Evolutionary conservation across 1,139 yeast genomes (phyloP), one percentile per base, ranked within the genome.

Genomic region (Protomyces macrosporus): DNA sequence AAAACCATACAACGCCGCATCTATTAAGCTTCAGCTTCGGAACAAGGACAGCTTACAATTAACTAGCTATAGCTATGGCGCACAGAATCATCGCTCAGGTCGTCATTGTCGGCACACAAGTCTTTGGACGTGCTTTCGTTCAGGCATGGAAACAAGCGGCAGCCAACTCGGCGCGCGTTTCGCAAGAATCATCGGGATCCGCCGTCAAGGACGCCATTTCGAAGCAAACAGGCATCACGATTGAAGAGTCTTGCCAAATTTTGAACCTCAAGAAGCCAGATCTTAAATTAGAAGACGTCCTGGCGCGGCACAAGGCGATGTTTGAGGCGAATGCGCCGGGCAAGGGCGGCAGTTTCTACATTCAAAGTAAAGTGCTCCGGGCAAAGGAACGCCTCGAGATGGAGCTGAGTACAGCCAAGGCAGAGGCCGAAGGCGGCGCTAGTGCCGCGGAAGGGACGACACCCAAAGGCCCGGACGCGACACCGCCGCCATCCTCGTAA

Each of bases 81-180:
- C 63, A 60, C 55, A 56, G 63, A 9, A 53, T 60, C 37, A 53
- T 60, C 30, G 63, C 63, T 70, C 93, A 89, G 76, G 96, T 93
- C 69, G 82, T 90, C 66, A 83, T 91, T 73, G 91, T 98, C 30
- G 98, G 98, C 65, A 95, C 98, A 10, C 86, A 90, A 68, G 98
- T 93, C 53, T 90, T 93, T 73, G 98, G 98, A 62, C 84, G 89
- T 70, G 98, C 98, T 0, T 93, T 93, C 75, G 83, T 91, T n/a
- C 97, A 90, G 74, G 98, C 98, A 0, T 93, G 91, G 80, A 87
- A 87, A 72, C 98, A 93, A 77, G 98, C 98, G 0, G 96, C 97
- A 63, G 89, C 95, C 23, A 78, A 82, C 14, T 78, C 81, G 35
- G 84, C 83, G 59, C 83, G 85, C 71, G 82, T 84, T 56, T 63